Evolutionary conservation across 2,329 filamentous ascomycete species (phyloP).

Genomic region (Trichoderma hamatum): DNA sequence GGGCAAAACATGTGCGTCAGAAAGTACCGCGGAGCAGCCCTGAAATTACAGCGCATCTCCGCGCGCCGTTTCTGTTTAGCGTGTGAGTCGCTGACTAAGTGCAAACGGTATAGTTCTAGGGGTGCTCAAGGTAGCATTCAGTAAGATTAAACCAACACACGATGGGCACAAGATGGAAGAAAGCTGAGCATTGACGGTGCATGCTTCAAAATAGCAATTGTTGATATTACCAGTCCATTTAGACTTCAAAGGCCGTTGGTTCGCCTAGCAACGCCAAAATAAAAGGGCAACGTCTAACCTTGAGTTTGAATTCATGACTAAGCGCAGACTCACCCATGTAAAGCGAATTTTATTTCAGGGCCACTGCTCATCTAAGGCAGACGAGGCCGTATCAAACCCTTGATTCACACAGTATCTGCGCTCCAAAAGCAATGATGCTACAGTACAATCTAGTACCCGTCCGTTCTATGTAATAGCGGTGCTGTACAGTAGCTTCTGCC

Average conservation of each 20-base stretch:
- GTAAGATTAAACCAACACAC: background rate
- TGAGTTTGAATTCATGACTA: conserved; percentile 9
- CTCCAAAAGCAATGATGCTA: background rate
- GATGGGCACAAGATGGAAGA: background rate
- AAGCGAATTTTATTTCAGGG: conserved; percentile 14
- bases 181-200: background rate
- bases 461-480: background rate
- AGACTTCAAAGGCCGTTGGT: background rate
- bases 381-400: background rate
- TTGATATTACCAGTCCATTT: background rate
- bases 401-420: background rate
- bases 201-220: background rate
- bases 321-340: background rate
- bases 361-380: conserved; percentile 2
- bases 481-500: background rate
- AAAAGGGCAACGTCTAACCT: background rate
- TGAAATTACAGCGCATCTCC: conserved; percentile 1
- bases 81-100: background rate
- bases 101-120: background rate
- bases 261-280: background rate
- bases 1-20: background rate
- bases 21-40: background rate
- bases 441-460: too few relatives aligned
- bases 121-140: background rate
- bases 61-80: background rate